Conservation (phyloP, 768 basidiomycete genomes). For the Coprinopsis sp. region DNA sequence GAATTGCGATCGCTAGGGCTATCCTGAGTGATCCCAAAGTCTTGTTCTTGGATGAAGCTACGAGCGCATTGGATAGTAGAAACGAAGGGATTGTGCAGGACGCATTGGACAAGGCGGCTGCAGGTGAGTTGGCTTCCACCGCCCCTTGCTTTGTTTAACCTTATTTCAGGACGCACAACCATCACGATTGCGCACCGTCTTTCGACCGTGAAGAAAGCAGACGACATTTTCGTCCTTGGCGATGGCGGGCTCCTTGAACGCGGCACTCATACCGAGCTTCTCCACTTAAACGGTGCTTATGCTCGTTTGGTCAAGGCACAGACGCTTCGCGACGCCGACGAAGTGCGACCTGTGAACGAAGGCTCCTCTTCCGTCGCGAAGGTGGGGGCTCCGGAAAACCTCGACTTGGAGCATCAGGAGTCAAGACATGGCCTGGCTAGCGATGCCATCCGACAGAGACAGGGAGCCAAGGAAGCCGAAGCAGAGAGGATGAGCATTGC, state of each 20-base stretch:
- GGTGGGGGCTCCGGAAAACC: conserved; percentile 34
- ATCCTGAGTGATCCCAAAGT: conserved; percentile 76
- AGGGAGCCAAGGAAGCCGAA: too few relatives aligned
- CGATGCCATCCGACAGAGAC: too few relatives aligned
- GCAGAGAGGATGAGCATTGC: too few relatives aligned
- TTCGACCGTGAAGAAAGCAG: conserved; percentile 73
- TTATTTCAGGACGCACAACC: conserved; percentile 56
- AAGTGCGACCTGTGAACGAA: conserved; percentile 40
- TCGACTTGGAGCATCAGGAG: conserved; percentile 47
- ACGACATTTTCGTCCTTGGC: conserved; percentile 76
- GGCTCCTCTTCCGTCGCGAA: not conserved
- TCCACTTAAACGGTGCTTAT: conserved; percentile 54
- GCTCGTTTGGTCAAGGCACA: conserved; percentile 63
- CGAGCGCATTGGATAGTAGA: conserved; percentile 74
- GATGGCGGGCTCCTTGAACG: conserved; percentile 66
- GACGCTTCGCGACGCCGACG: conserved; percentile 49
- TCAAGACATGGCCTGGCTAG: too few relatives aligned
- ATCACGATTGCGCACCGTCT: conserved; percentile 66
- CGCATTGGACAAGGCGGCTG: conserved; percentile 71
- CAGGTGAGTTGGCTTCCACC: conserved; percentile 40
- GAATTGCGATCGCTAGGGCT: conserved; percentile 73
- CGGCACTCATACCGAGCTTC: conserved; percentile 63
- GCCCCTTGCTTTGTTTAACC: conserved; percentile 35
- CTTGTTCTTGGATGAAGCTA: conserved; percentile 73
- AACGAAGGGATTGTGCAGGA: conserved; percentile 77